These are phyloP conservation scores for Mucor indicus DNA, from an alignment of 371 early-diverging fungal genomes.

Conservation along the genomic window DNA sequence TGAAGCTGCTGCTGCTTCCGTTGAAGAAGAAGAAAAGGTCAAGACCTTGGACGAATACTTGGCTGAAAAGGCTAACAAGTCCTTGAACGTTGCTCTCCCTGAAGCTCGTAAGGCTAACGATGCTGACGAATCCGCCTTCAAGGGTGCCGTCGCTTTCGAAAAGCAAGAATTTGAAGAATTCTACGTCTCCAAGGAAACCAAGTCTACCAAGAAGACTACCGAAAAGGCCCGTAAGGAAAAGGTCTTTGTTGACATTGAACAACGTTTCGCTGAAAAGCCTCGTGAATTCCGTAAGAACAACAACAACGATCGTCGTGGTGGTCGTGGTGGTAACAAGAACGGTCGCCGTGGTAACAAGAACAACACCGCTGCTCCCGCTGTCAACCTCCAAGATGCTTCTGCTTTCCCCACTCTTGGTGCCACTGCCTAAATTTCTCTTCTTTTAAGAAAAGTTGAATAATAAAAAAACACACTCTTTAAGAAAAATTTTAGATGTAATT, in stretches of 20 bases:
- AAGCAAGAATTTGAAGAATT: conserved; percentile 65
- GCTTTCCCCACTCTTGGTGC: conserved; percentile 79
- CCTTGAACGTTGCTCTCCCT: conserved; percentile 59
- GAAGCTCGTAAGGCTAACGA: conserved; percentile 77
- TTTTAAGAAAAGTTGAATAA: no score
- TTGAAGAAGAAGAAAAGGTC: conserved; percentile 64
- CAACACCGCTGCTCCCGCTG: conserved; percentile 40
- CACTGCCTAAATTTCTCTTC: conserved; percentile 25
- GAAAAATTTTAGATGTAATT: no score
- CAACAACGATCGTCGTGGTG: conserved; percentile 30
- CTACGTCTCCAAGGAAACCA: conserved; percentile 56
- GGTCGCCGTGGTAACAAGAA: conserved; percentile 19
- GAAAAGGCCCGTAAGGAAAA: conserved; percentile 47
- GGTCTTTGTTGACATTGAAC: conserved; percentile 49
- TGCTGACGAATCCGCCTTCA: conserved; percentile 72
- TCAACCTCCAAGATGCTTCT: conserved; percentile 69
- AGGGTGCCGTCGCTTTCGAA: conserved; percentile 63
- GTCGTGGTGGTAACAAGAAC: conserved; percentile 29
- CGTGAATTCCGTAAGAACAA: conserved; percentile 33
- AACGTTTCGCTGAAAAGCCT: conserved; percentile 43
- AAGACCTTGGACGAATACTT: conserved; percentile 78
- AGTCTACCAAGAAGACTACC: conserved; percentile 23
- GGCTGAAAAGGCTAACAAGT: conserved; percentile 61
- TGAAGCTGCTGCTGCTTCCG: conserved; percentile 25
- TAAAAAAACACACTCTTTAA: no score